phyloP scores from a whole-genome alignment of 257 asterid species.

The Cordia subcordata region DNA sequence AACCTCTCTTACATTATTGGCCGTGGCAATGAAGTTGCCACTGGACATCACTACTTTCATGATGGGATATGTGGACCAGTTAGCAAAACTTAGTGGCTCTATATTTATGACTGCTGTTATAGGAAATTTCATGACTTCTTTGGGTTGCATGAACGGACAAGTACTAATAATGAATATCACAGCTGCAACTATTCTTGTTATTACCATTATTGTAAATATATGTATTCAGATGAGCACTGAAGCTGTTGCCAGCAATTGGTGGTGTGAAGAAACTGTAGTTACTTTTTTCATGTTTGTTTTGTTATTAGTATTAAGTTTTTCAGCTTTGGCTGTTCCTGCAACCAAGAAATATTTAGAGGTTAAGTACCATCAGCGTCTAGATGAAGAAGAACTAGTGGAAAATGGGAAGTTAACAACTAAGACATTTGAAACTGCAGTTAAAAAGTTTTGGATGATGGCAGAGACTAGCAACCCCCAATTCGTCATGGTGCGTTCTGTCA shows the following conservation, averaged over 20 bases:
- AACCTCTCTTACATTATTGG: constrained; percentile 14
- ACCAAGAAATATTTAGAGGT: background rate
- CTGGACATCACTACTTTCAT: constrained; percentile 12
- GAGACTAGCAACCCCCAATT: background rate
- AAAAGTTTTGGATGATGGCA: background rate
- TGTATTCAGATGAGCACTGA: constrained; percentile 12
- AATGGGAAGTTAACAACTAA: background rate
- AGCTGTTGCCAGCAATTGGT: too few relatives aligned
- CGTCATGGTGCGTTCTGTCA: background rate
- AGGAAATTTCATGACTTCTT: constrained; percentile 17
- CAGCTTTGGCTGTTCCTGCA: background rate
- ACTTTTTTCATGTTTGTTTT: constrained; percentile 18
- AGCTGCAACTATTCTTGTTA: constrained; percentile 19
- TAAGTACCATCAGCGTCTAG: background rate
- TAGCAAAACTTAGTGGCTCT: constrained; percentile 17
- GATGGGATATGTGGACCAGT: constrained; percentile 16
- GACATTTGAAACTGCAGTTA: background rate
- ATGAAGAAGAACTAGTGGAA: background rate
- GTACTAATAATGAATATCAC: constrained; percentile 6
- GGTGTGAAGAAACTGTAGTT: constrained; percentile 11
- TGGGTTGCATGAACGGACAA: constrained; percentile 12
- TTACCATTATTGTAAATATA: constrained; percentile 17
- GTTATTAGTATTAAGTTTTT: constrained; percentile 19
- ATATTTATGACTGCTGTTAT: constrained; percentile 15
- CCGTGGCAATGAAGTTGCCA: constrained; percentile 18